Evolutionary conservation across 2,329 filamentous ascomycete species (phyloP).

Genomic region (Calycina herbarum): DNA sequence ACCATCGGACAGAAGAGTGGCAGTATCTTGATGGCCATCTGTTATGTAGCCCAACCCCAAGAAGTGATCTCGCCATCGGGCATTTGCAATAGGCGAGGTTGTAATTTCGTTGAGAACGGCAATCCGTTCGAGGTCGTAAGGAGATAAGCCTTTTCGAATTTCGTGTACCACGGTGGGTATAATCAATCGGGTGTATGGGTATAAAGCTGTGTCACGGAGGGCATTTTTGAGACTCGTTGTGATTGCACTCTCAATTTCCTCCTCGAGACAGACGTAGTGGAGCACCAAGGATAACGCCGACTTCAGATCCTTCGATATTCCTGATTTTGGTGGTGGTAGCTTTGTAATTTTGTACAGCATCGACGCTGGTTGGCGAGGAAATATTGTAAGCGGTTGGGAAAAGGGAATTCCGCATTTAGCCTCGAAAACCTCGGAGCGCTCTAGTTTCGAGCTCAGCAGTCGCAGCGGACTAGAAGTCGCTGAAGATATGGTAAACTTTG

Average conservation of each 20-base stretch:
- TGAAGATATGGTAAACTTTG: conserved; percentile 86
- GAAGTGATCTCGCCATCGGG: conserved; percentile 53
- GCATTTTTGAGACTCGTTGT: conserved; percentile 44
- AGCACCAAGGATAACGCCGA: conserved; percentile 64
- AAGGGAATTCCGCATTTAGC: conserved; percentile 59
- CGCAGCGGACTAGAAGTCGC: conserved; percentile 73
- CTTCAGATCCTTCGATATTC: conserved; percentile 36
- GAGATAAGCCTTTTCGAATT: conserved; percentile 46
- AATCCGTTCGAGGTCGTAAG: conserved; percentile 56
- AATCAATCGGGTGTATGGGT: conserved; percentile 49
- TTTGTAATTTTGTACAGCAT: conserved; percentile 75
- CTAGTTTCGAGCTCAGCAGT: conserved; percentile 68
- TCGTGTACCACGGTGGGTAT: conserved; percentile 46
- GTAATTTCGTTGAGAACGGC: conserved; percentile 53
- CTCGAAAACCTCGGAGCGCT: conserved; percentile 68
- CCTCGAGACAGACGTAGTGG: conserved; percentile 73
- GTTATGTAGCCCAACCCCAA: conserved; percentile 46
- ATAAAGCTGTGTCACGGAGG: conserved; percentile 44
- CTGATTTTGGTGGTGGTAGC: conserved; percentile 26
- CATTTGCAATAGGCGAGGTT: conserved; percentile 47
- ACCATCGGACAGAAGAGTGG: conserved; percentile 26
- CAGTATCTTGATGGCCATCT: conserved; percentile 32
- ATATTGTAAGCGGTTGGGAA: conserved; percentile 61
- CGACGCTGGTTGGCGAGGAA: conserved; percentile 77
- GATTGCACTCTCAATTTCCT: conserved; percentile 63